Percentiles rank a stretch among this genome's conserved stretches.
These are phyloP conservation scores for Mrakiaceae sp. DNA, from an alignment of 1,284 basidiomycete genomes.

Conservation along the genomic window DNA sequence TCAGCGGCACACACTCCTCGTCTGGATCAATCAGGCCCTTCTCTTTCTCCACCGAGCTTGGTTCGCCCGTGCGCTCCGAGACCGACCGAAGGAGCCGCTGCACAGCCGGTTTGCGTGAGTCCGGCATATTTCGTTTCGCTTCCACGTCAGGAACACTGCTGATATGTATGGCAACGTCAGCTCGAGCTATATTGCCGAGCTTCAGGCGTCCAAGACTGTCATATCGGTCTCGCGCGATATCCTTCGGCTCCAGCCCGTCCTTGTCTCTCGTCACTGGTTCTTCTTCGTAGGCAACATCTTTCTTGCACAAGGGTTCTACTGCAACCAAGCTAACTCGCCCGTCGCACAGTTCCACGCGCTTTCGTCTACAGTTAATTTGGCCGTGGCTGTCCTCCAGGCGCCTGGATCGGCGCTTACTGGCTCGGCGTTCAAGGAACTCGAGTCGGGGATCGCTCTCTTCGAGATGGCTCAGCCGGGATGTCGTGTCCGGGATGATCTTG, in stretches of 20 bases:
- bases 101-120: constrained; percentile 1
- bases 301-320: background rate
- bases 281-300: background rate
- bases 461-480: constrained; percentile 7
- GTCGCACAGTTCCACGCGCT: constrained; percentile 6
- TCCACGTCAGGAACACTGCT: background rate
- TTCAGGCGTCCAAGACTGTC: constrained; percentile 12
- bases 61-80: constrained; percentile 15
- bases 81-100: constrained; percentile 14
- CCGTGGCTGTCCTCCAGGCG: constrained; percentile 7
- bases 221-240: constrained; percentile 12
- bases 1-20: constrained; percentile 8
- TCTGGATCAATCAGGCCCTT: constrained; percentile 11
- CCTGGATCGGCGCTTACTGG: background rate
- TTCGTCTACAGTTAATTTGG: background rate
- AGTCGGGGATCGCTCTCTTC: constrained; percentile 13
- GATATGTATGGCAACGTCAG: background rate
- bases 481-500: constrained; percentile 12
- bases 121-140: too few species aligned
- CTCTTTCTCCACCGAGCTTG: constrained; percentile 15
- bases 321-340: background rate
- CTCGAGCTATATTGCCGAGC: constrained; percentile 13
- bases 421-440: constrained; percentile 6
- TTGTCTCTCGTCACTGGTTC: constrained; percentile 4
- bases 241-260: background rate